These are phyloP conservation scores for Geosmithia flava DNA, from an alignment of 2,329 filamentous ascomycete genomes.

Conservation along the genomic window DNA sequence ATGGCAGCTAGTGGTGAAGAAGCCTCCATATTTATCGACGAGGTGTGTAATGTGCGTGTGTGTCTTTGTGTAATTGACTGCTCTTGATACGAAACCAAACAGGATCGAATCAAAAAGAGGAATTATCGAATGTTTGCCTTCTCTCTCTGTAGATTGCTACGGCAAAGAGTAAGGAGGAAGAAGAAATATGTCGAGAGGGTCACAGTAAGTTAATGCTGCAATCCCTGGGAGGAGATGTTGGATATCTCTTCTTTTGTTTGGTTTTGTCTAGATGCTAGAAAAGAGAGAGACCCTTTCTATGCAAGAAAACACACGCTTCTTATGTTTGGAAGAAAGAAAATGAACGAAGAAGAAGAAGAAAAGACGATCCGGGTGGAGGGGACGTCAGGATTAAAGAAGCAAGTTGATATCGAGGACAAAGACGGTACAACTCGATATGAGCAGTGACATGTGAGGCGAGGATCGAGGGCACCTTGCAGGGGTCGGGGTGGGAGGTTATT, in stretches of 20 bases:
- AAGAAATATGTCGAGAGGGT: conserved; percentile 5
- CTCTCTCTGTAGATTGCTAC: background rate
- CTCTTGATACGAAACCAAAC: background rate
- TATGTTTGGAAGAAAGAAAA: background rate
- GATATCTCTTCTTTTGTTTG: background rate
- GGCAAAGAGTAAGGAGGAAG: conserved; percentile 3
- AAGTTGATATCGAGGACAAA: background rate
- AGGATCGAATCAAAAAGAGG: too few species aligned
- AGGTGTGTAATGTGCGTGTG: background rate
- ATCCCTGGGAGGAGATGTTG: background rate
- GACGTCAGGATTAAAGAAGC: background rate
- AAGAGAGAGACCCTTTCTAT: background rate
- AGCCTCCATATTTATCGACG: conserved; percentile 57
- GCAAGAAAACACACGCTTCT: background rate
- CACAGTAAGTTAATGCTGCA: conserved; percentile 6
- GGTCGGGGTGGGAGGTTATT: too few species aligned
- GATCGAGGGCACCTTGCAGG: background rate
- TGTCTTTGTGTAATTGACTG: conserved; percentile 3
- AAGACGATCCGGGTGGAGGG: background rate
- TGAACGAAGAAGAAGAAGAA: background rate
- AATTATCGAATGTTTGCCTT: background rate
- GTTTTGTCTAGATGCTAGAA: background rate
- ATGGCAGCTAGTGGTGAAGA: conserved; percentile 91
- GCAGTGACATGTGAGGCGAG: background rate
- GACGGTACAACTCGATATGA: background rate